Evolutionary conservation across 768 basidiomycete species (phyloP).

Genomic region (Boletus tylopilopsis): DNA sequence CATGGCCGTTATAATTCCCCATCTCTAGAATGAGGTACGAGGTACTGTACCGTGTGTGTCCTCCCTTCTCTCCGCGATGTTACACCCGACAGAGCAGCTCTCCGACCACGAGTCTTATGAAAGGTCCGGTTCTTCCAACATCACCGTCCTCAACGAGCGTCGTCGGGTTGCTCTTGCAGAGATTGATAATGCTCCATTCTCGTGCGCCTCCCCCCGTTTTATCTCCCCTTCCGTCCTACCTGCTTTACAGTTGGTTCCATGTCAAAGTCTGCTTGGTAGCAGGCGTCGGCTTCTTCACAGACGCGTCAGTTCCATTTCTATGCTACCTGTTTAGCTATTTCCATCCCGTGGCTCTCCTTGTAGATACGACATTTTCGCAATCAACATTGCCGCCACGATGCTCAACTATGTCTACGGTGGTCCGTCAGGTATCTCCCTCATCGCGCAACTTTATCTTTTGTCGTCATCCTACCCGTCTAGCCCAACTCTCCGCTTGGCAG

Average conservation of each 20-base stretch:
- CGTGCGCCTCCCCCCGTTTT: slow-evolving; percentile 40
- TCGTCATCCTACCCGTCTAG: slow-evolving; percentile 1
- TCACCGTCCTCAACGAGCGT: slow-evolving; percentile 56
- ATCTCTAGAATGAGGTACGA: too few relatives aligned
- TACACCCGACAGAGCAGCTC: slow-evolving; percentile 16
- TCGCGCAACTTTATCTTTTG: background rate
- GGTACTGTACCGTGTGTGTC: too few relatives aligned
- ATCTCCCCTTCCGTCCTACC: background rate
- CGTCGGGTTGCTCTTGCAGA: slow-evolving; percentile 80
- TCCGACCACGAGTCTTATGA: slow-evolving; percentile 32
- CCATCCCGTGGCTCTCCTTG: background rate
- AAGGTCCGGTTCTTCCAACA: slow-evolving; percentile 23
- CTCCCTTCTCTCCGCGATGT: slow-evolving; percentile 13
- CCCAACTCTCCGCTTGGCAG: slow-evolving; percentile 48
- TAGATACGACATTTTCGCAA: slow-evolving; percentile 82
- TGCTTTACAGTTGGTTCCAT: slow-evolving; percentile 69
- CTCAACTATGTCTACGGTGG: slow-evolving; percentile 75
- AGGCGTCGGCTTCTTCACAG: slow-evolving; percentile 91
- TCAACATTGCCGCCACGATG: slow-evolving; percentile 83
- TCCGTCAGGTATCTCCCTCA: background rate
- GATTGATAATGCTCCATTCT: slow-evolving; percentile 83
- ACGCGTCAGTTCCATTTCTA: slow-evolving; percentile 47
- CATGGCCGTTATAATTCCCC: slow-evolving; percentile 12
- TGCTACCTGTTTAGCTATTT: too few relatives aligned
- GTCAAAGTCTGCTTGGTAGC: slow-evolving; percentile 67